Percentiles rank a stretch among this genome's conserved stretches.
These are phyloP conservation scores for Triangularia setosa DNA, from an alignment of 2,329 filamentous ascomycete species.

Conservation along the genomic window DNA sequence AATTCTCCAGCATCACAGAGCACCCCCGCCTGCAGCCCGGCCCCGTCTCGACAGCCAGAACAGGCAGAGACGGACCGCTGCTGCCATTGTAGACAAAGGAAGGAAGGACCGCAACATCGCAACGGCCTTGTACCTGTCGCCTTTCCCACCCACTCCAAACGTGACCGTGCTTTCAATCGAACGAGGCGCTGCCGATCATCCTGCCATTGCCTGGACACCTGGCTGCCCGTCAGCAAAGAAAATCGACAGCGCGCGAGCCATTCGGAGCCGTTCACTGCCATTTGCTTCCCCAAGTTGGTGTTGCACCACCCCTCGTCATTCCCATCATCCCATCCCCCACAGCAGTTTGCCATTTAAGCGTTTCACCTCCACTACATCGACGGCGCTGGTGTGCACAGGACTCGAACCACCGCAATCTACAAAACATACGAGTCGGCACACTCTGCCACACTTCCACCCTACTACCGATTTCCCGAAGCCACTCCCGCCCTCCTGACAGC, in stretches of 20 bases:
- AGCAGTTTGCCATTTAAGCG: constrained; percentile 17
- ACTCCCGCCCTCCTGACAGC: constrained; percentile 5
- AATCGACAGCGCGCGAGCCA: background rate
- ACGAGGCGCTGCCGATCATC: constrained; percentile 20
- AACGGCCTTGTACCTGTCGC: background rate
- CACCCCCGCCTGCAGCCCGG: constrained; percentile 14
- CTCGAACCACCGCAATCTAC: constrained; percentile 23
- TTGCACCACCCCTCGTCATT: constrained; percentile 11
- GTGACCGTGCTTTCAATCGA: constrained; percentile 14
- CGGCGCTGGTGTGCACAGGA: constrained; percentile 6
- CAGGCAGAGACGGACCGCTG: background rate
- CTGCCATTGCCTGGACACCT: background rate
- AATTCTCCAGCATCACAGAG: constrained; percentile 6
- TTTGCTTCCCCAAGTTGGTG: constrained; percentile 3
- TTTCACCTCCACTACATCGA: constrained; percentile 22
- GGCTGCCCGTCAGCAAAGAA: background rate
- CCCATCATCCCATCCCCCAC: constrained; percentile 25
- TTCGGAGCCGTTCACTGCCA: background rate
- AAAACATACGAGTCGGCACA: constrained; percentile 23
- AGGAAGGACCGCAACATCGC: constrained; percentile 7
- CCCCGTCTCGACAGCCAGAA: constrained; percentile 1
- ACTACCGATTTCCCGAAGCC: background rate
- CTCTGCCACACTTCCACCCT: background rate
- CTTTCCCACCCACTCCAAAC: background rate
- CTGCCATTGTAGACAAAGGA: constrained; percentile 2